phyloP scores from a whole-genome alignment of 768 basidiomycete genomes.

The Pleurotus platypus region DNA sequence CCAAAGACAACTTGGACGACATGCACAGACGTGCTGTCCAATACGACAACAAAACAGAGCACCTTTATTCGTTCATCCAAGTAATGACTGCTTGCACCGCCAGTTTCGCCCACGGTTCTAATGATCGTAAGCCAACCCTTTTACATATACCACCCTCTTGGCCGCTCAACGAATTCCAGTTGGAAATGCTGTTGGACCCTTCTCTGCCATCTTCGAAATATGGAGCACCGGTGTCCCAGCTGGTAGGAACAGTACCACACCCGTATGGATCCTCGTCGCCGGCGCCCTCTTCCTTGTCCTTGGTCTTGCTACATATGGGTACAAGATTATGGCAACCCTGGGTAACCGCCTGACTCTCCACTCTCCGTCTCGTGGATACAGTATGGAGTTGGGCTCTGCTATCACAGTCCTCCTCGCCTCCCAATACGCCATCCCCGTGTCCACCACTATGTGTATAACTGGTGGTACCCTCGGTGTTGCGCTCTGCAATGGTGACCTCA shows the following conservation, averaged over 20 bases:
- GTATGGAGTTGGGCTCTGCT: conserved; percentile 23
- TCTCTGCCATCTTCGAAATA: conserved; percentile 22
- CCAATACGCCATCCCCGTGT: conserved; percentile 24
- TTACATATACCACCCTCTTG: too few species aligned
- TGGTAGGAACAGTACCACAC: conserved; percentile 16
- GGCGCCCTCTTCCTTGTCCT: conserved; percentile 23
- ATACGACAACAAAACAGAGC: conserved; percentile 26
- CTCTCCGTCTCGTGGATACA: conserved; percentile 24
- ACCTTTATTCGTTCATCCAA: conserved; percentile 25
- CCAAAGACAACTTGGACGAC: conserved; percentile 14
- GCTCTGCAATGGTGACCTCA: conserved; percentile 23
- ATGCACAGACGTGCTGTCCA: conserved; percentile 18
- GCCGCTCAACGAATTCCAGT: too few species aligned
- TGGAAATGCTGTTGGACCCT: conserved; percentile 25
- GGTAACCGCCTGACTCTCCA: conserved; percentile 26
- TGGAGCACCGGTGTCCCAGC: conserved; percentile 19
- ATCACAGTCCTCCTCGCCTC: conserved; percentile 27
- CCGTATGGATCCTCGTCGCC: conserved; percentile 22
- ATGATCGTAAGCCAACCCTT: too few species aligned
- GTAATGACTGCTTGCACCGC: conserved; percentile 26
- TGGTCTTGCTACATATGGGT: conserved; percentile 20
- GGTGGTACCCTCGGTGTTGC: conserved; percentile 24
- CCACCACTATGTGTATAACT: conserved; percentile 25
- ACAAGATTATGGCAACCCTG: conserved; percentile 26
- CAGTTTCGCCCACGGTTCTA: conserved; percentile 25